phyloP scores from a whole-genome alignment of 2,329 filamentous ascomycete genomes.

The Fusarium kyushuense region DNA sequence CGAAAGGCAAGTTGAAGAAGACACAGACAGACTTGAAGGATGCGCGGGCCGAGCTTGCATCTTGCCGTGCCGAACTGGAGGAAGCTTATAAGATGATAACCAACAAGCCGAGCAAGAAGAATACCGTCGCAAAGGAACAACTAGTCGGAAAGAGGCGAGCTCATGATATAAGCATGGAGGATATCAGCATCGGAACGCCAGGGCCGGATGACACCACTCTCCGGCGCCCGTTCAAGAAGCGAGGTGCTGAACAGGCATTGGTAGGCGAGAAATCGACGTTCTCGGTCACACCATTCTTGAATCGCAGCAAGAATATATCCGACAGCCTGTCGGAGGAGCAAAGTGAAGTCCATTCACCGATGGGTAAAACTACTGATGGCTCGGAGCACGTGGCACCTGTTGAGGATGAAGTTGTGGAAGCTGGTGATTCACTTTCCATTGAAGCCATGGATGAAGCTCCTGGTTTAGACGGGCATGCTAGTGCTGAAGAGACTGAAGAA shows the following conservation, averaged over 20 bases:
- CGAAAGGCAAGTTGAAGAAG: constrained; percentile 73
- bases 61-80: constrained; percentile 58
- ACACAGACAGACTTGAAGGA: constrained; percentile 81
- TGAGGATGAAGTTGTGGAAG: constrained; percentile 46
- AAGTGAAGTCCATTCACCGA: constrained; percentile 44
- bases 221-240: constrained; percentile 66
- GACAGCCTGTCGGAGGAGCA: constrained; percentile 51
- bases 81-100: constrained; percentile 42
- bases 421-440: constrained; percentile 19
- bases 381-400: constrained; percentile 52
- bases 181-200: constrained; percentile 62
- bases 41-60: constrained; percentile 56
- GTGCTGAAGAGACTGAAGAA: constrained; percentile 23
- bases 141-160: constrained; percentile 60
- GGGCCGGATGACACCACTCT: constrained; percentile 57
- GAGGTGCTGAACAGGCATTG: constrained; percentile 62
- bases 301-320: constrained; percentile 71
- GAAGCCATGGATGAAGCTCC: constrained; percentile 22
- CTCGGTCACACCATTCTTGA: constrained; percentile 94
- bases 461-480: constrained; percentile 11
- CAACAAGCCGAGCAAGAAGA: constrained; percentile 42
- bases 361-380: constrained; percentile 23
- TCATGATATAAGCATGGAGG: constrained; percentile 60
- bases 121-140: constrained; percentile 46
- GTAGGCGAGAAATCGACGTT: constrained; percentile 91